Evolutionary conservation across 2,329 filamentous ascomycete genomes (phyloP), one percentile per base, ranked within the genome.

Genomic region (Fusarium humuli): DNA sequence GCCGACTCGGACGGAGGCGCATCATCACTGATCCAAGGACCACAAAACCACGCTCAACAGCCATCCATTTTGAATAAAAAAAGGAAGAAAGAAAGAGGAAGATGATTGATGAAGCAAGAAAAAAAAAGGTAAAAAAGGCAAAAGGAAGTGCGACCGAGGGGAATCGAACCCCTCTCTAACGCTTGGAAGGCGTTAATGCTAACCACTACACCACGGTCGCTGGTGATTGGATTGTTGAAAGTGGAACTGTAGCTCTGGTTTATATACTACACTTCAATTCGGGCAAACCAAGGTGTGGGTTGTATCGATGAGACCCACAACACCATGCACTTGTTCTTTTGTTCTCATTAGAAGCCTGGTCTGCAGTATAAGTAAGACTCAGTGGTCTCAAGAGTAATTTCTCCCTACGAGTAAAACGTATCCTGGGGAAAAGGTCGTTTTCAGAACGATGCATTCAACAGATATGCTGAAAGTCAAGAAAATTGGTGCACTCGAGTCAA

Each of bases 151-250:
- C 62, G 61, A 65, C 62, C 62, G 61, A 65, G 61, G 62, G 62
- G 62, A 65, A 65, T 65, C 62, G 62, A 65, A 65, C 62, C 62
- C 62, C 61, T 65, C 62, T 65, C 62, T 65, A 65, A 65, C 62
- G 62, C 62, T 65, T 65, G 62, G 62, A 65, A 65, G 62, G 62
- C 62, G 62, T 65, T 65, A 65, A 65, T 65, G 62, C 62, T 65
- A 65, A 65, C 62, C 62, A 65, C 62, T 65, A 65, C 62, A 65
- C 62, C 62, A 65, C 61, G 62, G 62, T 65, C 61, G 62, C 62
- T 53, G 30, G 22, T 45, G 25, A 12, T 23, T 32, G 7, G 23
- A 64, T 47, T 37, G 60, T 48, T 63, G 42, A 13, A 48, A n/a
- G 6, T 4, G 0, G 1, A 4, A 3, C 0, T 10, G 0, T 5